phyloP scores from a whole-genome alignment of 805 yeast genomes.

The Myxozyma monticola region DNA sequence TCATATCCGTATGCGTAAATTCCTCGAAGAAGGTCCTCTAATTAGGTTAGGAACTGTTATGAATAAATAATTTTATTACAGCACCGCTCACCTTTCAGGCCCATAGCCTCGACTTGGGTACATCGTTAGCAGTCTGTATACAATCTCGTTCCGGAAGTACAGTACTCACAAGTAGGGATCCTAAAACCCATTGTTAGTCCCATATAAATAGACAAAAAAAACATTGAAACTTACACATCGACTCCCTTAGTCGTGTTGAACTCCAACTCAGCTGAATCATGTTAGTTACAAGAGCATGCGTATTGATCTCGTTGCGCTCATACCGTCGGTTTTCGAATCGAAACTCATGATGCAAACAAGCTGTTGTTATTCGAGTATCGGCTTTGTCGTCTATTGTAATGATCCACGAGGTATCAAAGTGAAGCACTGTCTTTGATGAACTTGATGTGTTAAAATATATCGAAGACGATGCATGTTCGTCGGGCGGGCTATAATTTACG shows the following conservation, averaged over 20 bases:
- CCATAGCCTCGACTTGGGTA: slow-evolving; percentile 35
- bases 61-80: background rate
- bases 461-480: too few relatives aligned
- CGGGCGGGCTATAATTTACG: too few relatives aligned
- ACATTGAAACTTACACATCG: slow-evolving; percentile 34
- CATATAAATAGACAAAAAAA: background rate
- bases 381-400: too few relatives aligned
- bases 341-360: slow-evolving; percentile 25
- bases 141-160: too few relatives aligned
- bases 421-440: too few relatives aligned
- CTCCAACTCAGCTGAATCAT: slow-evolving; percentile 42
- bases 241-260: slow-evolving; percentile 62
- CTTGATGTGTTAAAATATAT: too few relatives aligned
- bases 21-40: slow-evolving; percentile 49
- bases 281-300: background rate
- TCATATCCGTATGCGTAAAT: slow-evolving; percentile 81
- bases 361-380: too few relatives aligned
- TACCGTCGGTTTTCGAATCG: slow-evolving; percentile 20
- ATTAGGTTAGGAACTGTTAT: background rate
- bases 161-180: slow-evolving; percentile 28
- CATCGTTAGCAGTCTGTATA: too few relatives aligned
- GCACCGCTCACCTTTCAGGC: slow-evolving; percentile 31
- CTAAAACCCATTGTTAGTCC: slow-evolving; percentile 6
- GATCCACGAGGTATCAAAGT: too few relatives aligned
- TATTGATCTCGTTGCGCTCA: background rate